Percentiles rank a stretch among this genome's conserved stretches.
These are phyloP conservation scores for Kwoniella europaea DNA, from an alignment of 768 basidiomycete genomes.

Conservation along the genomic window DNA sequence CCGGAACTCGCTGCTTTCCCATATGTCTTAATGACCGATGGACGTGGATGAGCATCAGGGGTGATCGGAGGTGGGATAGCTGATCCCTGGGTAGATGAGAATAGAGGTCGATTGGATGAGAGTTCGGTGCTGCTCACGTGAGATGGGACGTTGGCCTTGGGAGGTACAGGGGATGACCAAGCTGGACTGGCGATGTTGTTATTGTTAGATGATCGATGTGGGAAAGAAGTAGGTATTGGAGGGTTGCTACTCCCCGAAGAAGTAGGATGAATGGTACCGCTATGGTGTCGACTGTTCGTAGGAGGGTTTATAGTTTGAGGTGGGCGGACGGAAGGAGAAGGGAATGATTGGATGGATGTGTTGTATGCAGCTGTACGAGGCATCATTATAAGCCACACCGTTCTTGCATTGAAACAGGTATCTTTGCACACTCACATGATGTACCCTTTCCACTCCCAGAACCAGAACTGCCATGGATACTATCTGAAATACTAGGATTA, in stretches of 20 bases:
- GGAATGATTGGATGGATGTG: slow-evolving; percentile 36
- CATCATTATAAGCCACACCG: background rate
- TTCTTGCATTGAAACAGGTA: background rate
- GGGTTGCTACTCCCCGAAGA: slow-evolving; percentile 15
- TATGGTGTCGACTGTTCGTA: background rate
- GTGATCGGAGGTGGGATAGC: slow-evolving; percentile 12
- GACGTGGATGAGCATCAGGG: slow-evolving; percentile 4
- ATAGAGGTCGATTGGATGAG: slow-evolving; percentile 39
- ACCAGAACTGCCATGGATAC: background rate
- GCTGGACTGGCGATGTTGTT: slow-evolving; percentile 14
- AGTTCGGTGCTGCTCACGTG: slow-evolving; percentile 24
- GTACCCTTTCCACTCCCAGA: slow-evolving; percentile 7
- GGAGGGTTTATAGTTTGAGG: background rate
- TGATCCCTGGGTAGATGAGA: slow-evolving; percentile 46
- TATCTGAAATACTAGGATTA: slow-evolving; percentile 15
- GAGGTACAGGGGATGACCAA: slow-evolving; percentile 20
- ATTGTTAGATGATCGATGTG: slow-evolving; percentile 11
- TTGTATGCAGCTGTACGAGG: slow-evolving; percentile 8
- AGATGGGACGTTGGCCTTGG: slow-evolving; percentile 3
- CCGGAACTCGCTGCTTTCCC: slow-evolving; percentile 1
- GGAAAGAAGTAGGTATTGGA: slow-evolving; percentile 18
- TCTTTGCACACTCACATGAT: slow-evolving; percentile 4
- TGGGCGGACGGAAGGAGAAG: slow-evolving; percentile 17
- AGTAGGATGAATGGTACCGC: slow-evolving; percentile 1
- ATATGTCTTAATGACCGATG: slow-evolving; percentile 6